Conservation (phyloP, 768 basidiomycete genomes). For the Boletus sp. region DNA sequence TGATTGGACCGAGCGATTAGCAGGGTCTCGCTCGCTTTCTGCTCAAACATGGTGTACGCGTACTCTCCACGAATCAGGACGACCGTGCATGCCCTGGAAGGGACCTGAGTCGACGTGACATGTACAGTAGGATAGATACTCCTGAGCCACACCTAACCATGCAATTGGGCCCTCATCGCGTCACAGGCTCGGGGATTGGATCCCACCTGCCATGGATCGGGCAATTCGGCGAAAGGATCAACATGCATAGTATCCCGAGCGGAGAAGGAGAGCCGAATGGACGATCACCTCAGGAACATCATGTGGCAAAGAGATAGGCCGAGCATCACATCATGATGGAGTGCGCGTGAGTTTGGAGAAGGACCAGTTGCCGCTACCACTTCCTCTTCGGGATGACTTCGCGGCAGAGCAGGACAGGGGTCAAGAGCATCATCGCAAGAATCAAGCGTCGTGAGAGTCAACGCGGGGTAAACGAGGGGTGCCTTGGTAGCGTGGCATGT, state of each 20-base stretch:
- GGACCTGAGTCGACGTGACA: not conserved
- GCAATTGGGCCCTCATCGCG: not conserved
- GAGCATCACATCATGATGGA: not conserved
- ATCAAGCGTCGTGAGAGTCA: not conserved
- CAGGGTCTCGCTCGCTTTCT: not conserved
- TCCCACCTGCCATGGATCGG: not conserved
- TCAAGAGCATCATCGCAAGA: not conserved
- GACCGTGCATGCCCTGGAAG: no score
- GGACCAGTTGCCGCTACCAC: constrained; percentile 1
- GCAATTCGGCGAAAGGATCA: not conserved
- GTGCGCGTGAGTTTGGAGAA: not conserved
- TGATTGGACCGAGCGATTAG: not conserved
- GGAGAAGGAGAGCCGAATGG: not conserved
- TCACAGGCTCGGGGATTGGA: not conserved
- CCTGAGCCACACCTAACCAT: not conserved
- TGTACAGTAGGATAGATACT: not conserved
- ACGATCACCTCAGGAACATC: constrained; percentile 9
- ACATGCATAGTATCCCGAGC: not conserved
- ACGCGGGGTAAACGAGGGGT: constrained; percentile 1
- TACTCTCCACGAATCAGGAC: not conserved
- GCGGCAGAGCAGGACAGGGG: constrained; percentile 4
- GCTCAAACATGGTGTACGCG: not conserved
- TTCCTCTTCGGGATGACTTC: constrained; percentile 15
- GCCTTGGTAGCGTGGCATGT: not conserved
- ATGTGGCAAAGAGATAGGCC: not conserved